These are phyloP conservation scores for Claviceps africana DNA, from an alignment of 2,329 filamentous ascomycete species.

Conservation along the genomic window DNA sequence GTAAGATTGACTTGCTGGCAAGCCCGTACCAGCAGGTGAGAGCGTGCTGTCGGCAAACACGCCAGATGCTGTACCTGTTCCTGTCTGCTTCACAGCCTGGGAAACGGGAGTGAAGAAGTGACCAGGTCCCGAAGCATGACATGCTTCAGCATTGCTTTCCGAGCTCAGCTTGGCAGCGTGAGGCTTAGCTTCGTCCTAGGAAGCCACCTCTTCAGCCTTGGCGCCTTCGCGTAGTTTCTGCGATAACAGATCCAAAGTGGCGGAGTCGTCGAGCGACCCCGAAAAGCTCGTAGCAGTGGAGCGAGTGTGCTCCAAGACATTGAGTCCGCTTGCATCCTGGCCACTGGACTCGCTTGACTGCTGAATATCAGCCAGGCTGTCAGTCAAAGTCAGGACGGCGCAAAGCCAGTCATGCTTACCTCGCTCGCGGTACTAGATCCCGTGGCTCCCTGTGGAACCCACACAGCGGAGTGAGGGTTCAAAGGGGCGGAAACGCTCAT, in stretches of 20 bases:
- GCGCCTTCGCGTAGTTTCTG: conserved; percentile 2
- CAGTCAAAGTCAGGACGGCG: neutral
- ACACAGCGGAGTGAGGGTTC: conserved; percentile 4
- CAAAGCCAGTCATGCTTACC: neutral
- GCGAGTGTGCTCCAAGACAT: conserved; percentile 1
- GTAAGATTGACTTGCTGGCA: conserved; percentile 4
- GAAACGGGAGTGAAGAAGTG: neutral
- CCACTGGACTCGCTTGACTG: conserved; percentile 1
- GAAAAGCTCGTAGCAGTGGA: conserved; percentile 3
- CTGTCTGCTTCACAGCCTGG: neutral
- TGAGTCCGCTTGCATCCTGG: neutral
- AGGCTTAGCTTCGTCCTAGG: conserved; percentile 5
- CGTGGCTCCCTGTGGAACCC: neutral
- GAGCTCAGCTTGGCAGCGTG: neutral
- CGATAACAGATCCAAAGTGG: conserved; percentile 2
- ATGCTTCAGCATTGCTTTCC: neutral
- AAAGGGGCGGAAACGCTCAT: conserved; percentile 1
- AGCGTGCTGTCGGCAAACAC: neutral
- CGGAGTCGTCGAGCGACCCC: neutral
- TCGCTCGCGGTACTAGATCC: conserved; percentile 2
- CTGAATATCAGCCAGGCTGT: neutral
- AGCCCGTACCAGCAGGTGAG: neutral
- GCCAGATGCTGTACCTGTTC: neutral
- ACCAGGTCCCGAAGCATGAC: neutral
- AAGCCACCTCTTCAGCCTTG: conserved; percentile 1